Evolutionary conservation across 2,329 filamentous ascomycete species (phyloP).

Genomic region (Tolypocladium sp.): DNA sequence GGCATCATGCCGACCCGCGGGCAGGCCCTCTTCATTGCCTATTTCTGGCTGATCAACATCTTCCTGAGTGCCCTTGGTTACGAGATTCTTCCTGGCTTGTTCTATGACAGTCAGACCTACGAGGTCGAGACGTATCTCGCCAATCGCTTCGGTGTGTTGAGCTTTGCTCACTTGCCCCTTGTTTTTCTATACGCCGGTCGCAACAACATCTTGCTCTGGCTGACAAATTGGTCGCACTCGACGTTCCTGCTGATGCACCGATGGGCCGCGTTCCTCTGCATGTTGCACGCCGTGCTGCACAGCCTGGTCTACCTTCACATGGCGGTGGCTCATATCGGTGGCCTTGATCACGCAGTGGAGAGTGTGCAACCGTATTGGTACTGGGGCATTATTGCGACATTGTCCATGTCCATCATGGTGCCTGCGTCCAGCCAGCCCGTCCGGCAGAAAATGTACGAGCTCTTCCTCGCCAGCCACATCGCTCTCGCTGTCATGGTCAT

Average conservation of each 20-base stretch:
- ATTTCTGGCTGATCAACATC: slow-evolving; percentile 26
- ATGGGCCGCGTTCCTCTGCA: slow-evolving; percentile 32
- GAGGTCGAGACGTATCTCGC: slow-evolving; percentile 22
- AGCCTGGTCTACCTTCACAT: slow-evolving; percentile 23
- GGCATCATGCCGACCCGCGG: slow-evolving; percentile 28
- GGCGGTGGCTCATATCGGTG: not conserved
- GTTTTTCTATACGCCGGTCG: slow-evolving; percentile 30
- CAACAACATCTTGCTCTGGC: slow-evolving; percentile 34
- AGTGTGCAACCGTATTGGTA: not conserved
- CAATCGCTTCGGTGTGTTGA: slow-evolving; percentile 27
- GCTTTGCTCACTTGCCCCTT: slow-evolving; percentile 27
- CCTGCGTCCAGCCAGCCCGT: slow-evolving; percentile 23
- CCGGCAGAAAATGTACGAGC: slow-evolving; percentile 26
- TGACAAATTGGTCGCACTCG: slow-evolving; percentile 36
- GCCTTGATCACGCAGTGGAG: slow-evolving; percentile 17
- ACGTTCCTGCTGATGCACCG: slow-evolving; percentile 39
- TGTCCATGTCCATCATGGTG: slow-evolving; percentile 18
- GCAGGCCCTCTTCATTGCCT: slow-evolving; percentile 33
- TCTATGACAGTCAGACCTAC: slow-evolving; percentile 10
- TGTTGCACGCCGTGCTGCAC: slow-evolving; percentile 33
- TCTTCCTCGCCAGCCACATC: slow-evolving; percentile 34
- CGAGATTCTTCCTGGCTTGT: slow-evolving; percentile 15
- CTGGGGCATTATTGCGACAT: slow-evolving; percentile 30
- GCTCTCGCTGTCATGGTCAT: slow-evolving; percentile 27
- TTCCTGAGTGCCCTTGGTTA: slow-evolving; percentile 18